A percentile compares a stretch with the other conserved stretches of the same genome.
Conservation (phyloP, 2,329 filamentous ascomycete genomes). For the Atkinsonella hypoxylon region DNA sequence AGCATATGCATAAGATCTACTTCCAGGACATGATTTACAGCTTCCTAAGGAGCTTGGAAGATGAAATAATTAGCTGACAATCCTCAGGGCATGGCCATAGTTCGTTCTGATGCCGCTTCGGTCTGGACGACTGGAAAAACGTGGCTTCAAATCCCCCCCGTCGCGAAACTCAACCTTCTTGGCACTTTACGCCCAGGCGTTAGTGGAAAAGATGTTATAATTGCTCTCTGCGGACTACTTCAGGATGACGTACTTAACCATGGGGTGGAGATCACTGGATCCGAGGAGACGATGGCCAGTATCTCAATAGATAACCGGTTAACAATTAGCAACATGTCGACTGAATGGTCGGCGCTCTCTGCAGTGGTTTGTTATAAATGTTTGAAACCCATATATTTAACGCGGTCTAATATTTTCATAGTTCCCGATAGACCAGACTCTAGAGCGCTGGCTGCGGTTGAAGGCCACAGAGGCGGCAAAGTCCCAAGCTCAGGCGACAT, state of each 20-base stretch:
- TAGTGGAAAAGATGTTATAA: slow-evolving; percentile 72
- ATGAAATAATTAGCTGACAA: too few species aligned
- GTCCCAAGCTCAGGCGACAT: slow-evolving; percentile 31
- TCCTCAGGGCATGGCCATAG: too few species aligned
- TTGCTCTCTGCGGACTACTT: slow-evolving; percentile 78
- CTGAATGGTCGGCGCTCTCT: slow-evolving; percentile 63
- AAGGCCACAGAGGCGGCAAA: slow-evolving; percentile 66
- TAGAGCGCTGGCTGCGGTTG: slow-evolving; percentile 61
- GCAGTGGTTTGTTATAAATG: slow-evolving; percentile 7
- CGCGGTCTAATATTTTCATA: background rate
- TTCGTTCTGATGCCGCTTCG: too few species aligned
- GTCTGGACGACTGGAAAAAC: slow-evolving; percentile 26
- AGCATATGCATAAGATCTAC: too few species aligned
- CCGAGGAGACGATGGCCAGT: slow-evolving; percentile 61
- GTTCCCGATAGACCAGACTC: slow-evolving; percentile 67
- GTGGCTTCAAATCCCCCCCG: slow-evolving; percentile 72
- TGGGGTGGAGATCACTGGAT: slow-evolving; percentile 75
- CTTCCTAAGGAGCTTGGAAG: too few species aligned
- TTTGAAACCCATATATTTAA: background rate
- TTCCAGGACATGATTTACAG: too few species aligned
- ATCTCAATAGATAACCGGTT: slow-evolving; percentile 62
- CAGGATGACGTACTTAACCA: slow-evolving; percentile 90
- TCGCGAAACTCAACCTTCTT: slow-evolving; percentile 64
- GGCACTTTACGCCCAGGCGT: slow-evolving; percentile 65
- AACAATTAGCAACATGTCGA: slow-evolving; percentile 70